A percentile compares a stretch with the other conserved stretches of the same genome.
These are phyloP conservation scores for Xylaria intraflava DNA, from an alignment of 495 filamentous ascomycete species.

Conservation along the genomic window DNA sequence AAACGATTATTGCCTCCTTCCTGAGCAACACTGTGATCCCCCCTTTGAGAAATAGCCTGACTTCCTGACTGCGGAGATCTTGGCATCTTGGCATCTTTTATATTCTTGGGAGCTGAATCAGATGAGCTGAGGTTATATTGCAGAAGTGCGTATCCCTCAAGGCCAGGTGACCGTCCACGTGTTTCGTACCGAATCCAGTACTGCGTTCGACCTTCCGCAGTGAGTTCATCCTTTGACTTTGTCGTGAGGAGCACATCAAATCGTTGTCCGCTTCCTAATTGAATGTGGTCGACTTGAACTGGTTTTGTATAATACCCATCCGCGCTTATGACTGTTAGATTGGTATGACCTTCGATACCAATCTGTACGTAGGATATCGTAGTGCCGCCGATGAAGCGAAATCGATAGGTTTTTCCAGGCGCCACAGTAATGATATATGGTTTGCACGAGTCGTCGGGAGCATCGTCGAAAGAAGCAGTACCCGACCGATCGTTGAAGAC, in stretches of 20 bases:
- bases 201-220: constrained; percentile 30
- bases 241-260: constrained; percentile 48
- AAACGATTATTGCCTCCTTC: not conserved
- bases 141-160: constrained; percentile 47
- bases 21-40: not conserved
- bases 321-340: constrained; percentile 47
- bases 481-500: constrained; percentile 41
- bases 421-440: constrained; percentile 48
- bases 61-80: not conserved
- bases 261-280: constrained; percentile 50
- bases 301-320: constrained; percentile 54
- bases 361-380: constrained; percentile 45
- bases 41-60: not conserved
- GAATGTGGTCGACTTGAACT: constrained; percentile 40
- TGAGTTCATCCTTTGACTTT: constrained; percentile 37
- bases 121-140: constrained; percentile 34
- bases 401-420: constrained; percentile 50
- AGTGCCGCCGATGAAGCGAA: constrained; percentile 49
- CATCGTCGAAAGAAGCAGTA: constrained; percentile 27
- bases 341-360: constrained; percentile 46
- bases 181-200: constrained; percentile 53
- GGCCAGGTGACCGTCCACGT: constrained; percentile 36
- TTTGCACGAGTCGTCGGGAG: constrained; percentile 34
- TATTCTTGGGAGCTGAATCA: not conserved
- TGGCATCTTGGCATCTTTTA: not conserved